Percentiles rank a stretch among this genome's conserved stretches.
Conservation (phyloP, 2,329 filamentous ascomycete genomes). For the Fusarium tricinctum region DNA sequence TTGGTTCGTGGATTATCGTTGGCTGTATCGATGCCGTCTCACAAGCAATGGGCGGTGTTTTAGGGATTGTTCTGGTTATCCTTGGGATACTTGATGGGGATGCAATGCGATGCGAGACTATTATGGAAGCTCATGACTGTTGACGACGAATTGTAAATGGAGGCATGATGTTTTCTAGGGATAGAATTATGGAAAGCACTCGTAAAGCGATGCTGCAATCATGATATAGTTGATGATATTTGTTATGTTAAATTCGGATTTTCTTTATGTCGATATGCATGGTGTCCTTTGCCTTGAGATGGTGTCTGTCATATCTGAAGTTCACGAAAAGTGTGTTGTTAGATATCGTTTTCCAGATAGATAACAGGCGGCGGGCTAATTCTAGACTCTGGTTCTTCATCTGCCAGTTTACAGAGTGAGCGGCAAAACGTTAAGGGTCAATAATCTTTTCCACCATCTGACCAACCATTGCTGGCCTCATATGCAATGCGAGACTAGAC, state of each 20-base stretch:
- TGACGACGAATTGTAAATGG: conserved; percentile 36
- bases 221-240: conserved; percentile 33
- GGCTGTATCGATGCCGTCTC: conserved; percentile 46
- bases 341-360: not conserved
- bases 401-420: not conserved
- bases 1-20: conserved; percentile 51
- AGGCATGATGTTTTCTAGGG: conserved; percentile 32
- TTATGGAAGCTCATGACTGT: conserved; percentile 40
- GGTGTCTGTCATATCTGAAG: not conserved
- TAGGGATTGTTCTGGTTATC: conserved; percentile 33
- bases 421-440: not conserved
- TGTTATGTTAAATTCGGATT: not conserved
- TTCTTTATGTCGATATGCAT: not conserved
- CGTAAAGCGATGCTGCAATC: conserved; percentile 27
- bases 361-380: not conserved
- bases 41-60: conserved; percentile 41
- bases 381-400: not conserved
- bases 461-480: conserved; percentile 27
- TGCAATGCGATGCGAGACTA: conserved; percentile 6
- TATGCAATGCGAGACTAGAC: conserved; percentile 20
- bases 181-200: conserved; percentile 36
- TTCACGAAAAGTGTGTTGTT: not conserved
- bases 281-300: not conserved
- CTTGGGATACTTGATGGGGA: conserved; percentile 34
- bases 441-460: not conserved